Evolutionary conservation across 495 filamentous ascomycete species (phyloP).

Genomic region (Podospora anserina): DNA sequence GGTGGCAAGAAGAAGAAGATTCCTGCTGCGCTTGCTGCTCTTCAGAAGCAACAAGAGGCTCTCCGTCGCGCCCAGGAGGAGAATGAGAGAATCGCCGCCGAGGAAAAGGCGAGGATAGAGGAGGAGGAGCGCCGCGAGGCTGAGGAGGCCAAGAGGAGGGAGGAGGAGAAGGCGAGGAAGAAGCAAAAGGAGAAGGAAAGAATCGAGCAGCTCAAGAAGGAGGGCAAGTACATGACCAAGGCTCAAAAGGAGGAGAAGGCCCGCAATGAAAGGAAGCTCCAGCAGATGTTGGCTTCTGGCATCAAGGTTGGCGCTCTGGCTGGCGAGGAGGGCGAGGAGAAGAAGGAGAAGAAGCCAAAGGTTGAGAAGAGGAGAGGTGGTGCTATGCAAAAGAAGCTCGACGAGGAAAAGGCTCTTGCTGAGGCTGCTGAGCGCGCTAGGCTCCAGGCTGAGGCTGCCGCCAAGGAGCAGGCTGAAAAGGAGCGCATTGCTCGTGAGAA

Average conservation of each 20-base stretch:
- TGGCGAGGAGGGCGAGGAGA: slow-evolving; percentile 52
- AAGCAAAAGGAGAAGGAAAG: slow-evolving; percentile 96
- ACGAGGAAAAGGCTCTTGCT: slow-evolving; percentile 66
- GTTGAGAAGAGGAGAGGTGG: slow-evolving; percentile 70
- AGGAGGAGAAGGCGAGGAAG: slow-evolving; percentile 61
- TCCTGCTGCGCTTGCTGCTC: slow-evolving; percentile 69
- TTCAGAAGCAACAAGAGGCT: slow-evolving; percentile 92
- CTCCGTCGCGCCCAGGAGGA: slow-evolving; percentile 73
- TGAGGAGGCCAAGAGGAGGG: slow-evolving; percentile 60
- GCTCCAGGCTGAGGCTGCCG: slow-evolving; percentile 61
- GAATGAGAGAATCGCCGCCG: slow-evolving; percentile 60
- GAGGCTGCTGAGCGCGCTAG: slow-evolving; percentile 68
- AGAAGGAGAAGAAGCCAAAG: slow-evolving; percentile 81
- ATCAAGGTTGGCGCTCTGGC: slow-evolving; percentile 75
- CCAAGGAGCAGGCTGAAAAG: slow-evolving; percentile 58
- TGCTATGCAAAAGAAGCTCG: slow-evolving; percentile 59
- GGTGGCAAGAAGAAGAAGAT: slow-evolving; percentile 85
- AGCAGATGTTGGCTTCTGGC: slow-evolving; percentile 91
- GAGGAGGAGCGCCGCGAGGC: slow-evolving; percentile 64
- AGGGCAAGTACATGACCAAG: slow-evolving; percentile 93
- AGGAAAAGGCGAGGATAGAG: slow-evolving; percentile 69
- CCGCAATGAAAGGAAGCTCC: slow-evolving; percentile 76
- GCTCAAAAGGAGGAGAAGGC: slow-evolving; percentile 86
- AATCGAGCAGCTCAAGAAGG: slow-evolving; percentile 91
- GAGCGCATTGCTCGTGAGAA: slow-evolving; percentile 46